Conservation (phyloP, 1,284 basidiomycete species). For the Ganoderma resinaceum region DNA sequence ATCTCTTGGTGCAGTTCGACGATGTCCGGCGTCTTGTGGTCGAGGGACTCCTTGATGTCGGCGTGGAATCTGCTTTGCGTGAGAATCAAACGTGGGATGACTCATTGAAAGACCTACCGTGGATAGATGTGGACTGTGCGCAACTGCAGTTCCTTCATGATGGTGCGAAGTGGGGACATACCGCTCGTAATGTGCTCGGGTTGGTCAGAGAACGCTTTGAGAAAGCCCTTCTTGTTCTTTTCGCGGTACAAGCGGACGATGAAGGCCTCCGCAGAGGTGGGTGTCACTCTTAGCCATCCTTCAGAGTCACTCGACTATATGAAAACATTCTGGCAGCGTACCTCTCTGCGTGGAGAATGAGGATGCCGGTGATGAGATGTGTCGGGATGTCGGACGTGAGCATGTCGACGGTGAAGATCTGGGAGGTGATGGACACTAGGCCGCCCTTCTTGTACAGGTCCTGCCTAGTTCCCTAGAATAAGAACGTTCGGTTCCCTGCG, state of each 20-base stretch:
- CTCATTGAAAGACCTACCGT: slow-evolving; percentile 54
- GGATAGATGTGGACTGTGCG: slow-evolving; percentile 93
- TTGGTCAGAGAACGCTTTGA: slow-evolving; percentile 97
- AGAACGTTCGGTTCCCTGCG: slow-evolving; percentile 5
- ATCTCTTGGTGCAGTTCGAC: slow-evolving; percentile 91
- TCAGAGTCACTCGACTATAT: slow-evolving; percentile 58
- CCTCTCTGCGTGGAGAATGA: not conserved
- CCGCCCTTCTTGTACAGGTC: slow-evolving; percentile 89
- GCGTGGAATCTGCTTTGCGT: slow-evolving; percentile 81
- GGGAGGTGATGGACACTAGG: slow-evolving; percentile 90
- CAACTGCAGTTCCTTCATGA: slow-evolving; percentile 92
- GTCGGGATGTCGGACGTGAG: slow-evolving; percentile 86
- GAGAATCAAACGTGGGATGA: not conserved
- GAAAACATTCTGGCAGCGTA: slow-evolving; percentile 43
- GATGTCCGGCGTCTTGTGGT: slow-evolving; percentile 88
- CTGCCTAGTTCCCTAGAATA: slow-evolving; percentile 59
- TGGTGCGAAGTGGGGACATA: slow-evolving; percentile 89
- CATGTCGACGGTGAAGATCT: slow-evolving; percentile 96
- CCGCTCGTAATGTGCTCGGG: slow-evolving; percentile 95
- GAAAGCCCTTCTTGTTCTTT: slow-evolving; percentile 87
- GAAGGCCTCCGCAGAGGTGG: slow-evolving; percentile 88
- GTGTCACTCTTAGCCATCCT: slow-evolving; percentile 74
- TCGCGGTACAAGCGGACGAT: slow-evolving; percentile 91
- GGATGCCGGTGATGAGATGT: not conserved
- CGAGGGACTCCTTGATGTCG: slow-evolving; percentile 81